A percentile compares a stretch with the other conserved stretches of the same genome.
phyloP scores from a whole-genome alignment of 163 green algal genomes.

The Coccomyxa subellipsoidea region DNA sequence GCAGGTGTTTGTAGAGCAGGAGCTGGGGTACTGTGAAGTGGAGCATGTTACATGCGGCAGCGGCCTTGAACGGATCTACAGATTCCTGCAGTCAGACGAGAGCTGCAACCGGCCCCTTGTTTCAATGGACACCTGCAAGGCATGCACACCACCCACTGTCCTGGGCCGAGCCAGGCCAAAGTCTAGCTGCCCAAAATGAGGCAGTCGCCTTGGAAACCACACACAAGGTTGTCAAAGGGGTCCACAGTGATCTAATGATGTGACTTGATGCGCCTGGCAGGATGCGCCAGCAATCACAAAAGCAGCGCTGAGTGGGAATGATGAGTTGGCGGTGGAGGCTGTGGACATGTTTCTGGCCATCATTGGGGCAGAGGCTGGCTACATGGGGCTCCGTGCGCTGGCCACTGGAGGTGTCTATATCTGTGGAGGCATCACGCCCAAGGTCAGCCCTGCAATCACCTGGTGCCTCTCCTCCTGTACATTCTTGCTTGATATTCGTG shows the following conservation, averaged over 20 bases:
- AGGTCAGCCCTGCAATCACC: slow-evolving; percentile 29
- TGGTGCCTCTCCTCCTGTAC: too few relatives aligned
- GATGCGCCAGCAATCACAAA: slow-evolving; percentile 58
- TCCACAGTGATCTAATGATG: too few relatives aligned
- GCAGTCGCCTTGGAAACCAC: too few relatives aligned
- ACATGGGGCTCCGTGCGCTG: slow-evolving; percentile 83
- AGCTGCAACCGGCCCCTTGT: slow-evolving; percentile 18
- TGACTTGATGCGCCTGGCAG: too few relatives aligned
- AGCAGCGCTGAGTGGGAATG: slow-evolving; percentile 52
- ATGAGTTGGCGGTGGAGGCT: slow-evolving; percentile 67
- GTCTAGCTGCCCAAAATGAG: too few relatives aligned
- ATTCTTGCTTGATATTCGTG: too few relatives aligned
- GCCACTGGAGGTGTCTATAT: slow-evolving; percentile 88
- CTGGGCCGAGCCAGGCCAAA: neutral
- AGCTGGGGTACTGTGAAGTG: slow-evolving; percentile 79
- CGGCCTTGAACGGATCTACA: slow-evolving; percentile 88
- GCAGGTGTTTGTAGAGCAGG: slow-evolving; percentile 51
- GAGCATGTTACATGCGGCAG: slow-evolving; percentile 87
- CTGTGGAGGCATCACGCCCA: slow-evolving; percentile 85
- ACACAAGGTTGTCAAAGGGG: too few relatives aligned
- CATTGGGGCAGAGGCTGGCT: slow-evolving; percentile 80
- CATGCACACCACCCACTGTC: slow-evolving; percentile 19
- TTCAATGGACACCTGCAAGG: slow-evolving; percentile 1
- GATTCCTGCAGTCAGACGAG: slow-evolving; percentile 80
- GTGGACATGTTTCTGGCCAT: slow-evolving; percentile 90